Base-by-base conservation (phyloP, 345 rosid species). In the Alliaria petiolata region DNA sequence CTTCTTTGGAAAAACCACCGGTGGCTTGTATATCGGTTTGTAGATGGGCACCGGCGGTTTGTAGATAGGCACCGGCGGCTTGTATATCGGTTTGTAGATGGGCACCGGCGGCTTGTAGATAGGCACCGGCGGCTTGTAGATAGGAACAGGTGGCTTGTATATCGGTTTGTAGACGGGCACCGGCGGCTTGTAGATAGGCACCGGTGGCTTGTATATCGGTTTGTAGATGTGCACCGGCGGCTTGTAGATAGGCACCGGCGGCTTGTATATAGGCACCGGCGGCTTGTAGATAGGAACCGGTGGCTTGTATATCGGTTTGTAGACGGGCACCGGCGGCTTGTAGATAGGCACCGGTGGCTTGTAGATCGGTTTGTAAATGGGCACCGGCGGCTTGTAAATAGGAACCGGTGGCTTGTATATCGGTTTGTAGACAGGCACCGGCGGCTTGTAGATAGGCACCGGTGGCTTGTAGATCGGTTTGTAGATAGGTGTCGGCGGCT, bases 391-490 rank as follows among this genome's bases (percentile, higher is more conserved):
- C n/a, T 51, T 51, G 56, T 35, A 58, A 4, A 39, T 61, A 14
- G 50, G n/a, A 15, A 62, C 67, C 10, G 53, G 67, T 13, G 73
- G 75, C 12, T 77, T 77, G 28, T 59, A 73, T 13, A 60, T 40
- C 9, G 56, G 31, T 34, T 51, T 51, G 55, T 22, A 25, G 25
- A 22, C n/a, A n/a, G n/a, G n/a, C n/a, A n/a, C n/a, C n/a, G n/a
- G n/a, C n/a, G n/a, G 35, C 11, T 53, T 50, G 56, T 35, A 58
- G 8, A 39, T 61, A 14, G 50, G n/a, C 26, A 62, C 67, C 10
- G 53, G 67, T 13, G 73, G 75, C 12, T 77, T 77, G 28, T 59
- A 73, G 16, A 60, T 40, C 0, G 82, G 82, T 12, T 77, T 77
- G 28, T 59, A 73, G 16, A 60, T 40, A 0, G 82, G 82, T 4